Percentiles rank a stretch among this genome's conserved stretches.
phyloP scores from a whole-genome alignment of 2,329 filamentous ascomycete genomes.

The Septoria linicola region DNA sequence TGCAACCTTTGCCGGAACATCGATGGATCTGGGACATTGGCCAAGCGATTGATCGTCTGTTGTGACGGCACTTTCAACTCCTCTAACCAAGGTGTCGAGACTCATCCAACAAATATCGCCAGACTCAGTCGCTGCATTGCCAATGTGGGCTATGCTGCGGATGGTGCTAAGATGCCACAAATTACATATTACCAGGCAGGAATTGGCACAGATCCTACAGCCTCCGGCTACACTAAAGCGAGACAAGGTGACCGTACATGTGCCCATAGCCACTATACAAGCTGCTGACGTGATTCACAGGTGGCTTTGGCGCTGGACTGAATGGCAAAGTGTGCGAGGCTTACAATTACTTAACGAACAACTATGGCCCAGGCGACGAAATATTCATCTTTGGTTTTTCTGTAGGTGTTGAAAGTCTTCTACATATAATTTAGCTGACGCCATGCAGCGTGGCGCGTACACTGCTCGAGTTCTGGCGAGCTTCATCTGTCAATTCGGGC shows the following conservation, averaged over 20 bases:
- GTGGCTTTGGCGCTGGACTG: slow-evolving; percentile 26
- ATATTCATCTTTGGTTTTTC: slow-evolving; percentile 38
- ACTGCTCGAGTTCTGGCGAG: slow-evolving; percentile 35
- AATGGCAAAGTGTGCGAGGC: slow-evolving; percentile 23
- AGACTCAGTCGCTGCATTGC: slow-evolving; percentile 31
- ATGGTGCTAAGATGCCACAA: slow-evolving; percentile 28
- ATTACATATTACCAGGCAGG: slow-evolving; percentile 35
- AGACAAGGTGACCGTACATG: slow-evolving; percentile 9
- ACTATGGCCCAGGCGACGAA: slow-evolving; percentile 32
- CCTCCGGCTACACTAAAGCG: slow-evolving; percentile 21
- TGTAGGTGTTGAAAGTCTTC: not conserved
- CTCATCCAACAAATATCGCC: slow-evolving; percentile 32
- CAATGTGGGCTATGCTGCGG: slow-evolving; percentile 23
- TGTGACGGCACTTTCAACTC: slow-evolving; percentile 31
- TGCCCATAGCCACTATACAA: not conserved
- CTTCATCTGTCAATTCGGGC: slow-evolving; percentile 32
- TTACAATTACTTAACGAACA: slow-evolving; percentile 35
- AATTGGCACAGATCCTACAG: slow-evolving; percentile 28
- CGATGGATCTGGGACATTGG: slow-evolving; percentile 18
- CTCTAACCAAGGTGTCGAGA: slow-evolving; percentile 25
- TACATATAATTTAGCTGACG: too few relatives aligned
- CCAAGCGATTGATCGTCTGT: slow-evolving; percentile 29
- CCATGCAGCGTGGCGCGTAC: slow-evolving; percentile 29
- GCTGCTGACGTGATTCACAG: not conserved
- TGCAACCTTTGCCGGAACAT: slow-evolving; percentile 12